Evolutionary conservation across 2,329 filamentous ascomycete species (phyloP).

Genomic region (Coleophoma crateriformis): DNA sequence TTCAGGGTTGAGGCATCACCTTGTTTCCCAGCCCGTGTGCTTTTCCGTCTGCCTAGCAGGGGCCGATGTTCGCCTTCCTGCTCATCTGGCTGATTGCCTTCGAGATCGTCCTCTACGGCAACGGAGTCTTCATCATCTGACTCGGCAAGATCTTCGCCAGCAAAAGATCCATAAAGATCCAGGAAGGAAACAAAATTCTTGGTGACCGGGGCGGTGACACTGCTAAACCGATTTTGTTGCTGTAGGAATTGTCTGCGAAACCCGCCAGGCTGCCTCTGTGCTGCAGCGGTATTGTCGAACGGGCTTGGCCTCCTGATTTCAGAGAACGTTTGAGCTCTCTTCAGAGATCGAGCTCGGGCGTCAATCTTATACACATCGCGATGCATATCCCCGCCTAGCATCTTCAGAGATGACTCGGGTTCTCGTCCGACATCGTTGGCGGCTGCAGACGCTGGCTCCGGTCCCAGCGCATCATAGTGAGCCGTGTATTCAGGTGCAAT

Average conservation of each 20-base stretch:
- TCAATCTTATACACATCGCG: constrained; percentile 73
- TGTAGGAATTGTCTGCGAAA: constrained; percentile 47
- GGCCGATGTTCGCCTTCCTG: constrained; percentile 74
- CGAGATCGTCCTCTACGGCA: constrained; percentile 43
- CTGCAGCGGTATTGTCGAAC: constrained; percentile 33
- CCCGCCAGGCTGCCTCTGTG: constrained; percentile 43
- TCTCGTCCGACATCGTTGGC: constrained; percentile 19
- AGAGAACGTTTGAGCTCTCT: constrained; percentile 65
- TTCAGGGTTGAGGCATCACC: constrained; percentile 70
- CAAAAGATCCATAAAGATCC: constrained; percentile 90
- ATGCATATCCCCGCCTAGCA: constrained; percentile 75
- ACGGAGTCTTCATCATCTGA: constrained; percentile 34
- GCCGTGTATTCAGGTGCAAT: constrained; percentile 36
- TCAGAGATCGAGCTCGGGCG: constrained; percentile 44
- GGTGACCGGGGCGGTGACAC: constrained; percentile 61
- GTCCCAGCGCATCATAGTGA: constrained; percentile 30
- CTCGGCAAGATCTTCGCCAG: constrained; percentile 90
- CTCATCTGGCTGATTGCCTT: constrained; percentile 44
- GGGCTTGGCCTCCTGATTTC: constrained; percentile 32
- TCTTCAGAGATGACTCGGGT: constrained; percentile 59
- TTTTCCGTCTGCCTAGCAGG: constrained; percentile 62
- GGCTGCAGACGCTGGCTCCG: constrained; percentile 11
- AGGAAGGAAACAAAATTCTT: constrained; percentile 91
- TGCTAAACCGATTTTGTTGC: constrained; percentile 19
- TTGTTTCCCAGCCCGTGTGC: constrained; percentile 57